Percentiles rank a stretch among this genome's conserved stretches.
Conservation (phyloP, 495 filamentous ascomycete species). For the Astrocystis sublimbata region DNA sequence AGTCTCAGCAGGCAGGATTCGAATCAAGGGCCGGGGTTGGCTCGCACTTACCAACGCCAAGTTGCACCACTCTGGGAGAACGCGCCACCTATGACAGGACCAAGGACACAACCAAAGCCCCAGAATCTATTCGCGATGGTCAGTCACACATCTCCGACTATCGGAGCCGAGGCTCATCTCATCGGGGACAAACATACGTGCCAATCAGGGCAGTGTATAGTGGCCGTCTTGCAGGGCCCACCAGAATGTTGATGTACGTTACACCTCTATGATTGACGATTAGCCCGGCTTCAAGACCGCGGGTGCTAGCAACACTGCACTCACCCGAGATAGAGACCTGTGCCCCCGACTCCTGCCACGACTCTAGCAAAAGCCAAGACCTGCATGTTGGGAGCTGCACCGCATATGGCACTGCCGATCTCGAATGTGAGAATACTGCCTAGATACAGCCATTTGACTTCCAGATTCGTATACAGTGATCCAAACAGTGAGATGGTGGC, state of each 20-base stretch:
- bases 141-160: background rate
- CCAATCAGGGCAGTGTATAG: background rate
- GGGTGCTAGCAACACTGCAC: background rate
- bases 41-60: background rate
- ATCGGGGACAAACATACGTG: background rate
- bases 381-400: background rate
- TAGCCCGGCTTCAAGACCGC: background rate
- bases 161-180: background rate
- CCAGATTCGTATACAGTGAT: background rate
- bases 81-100: background rate
- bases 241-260: background rate
- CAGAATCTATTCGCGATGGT: background rate
- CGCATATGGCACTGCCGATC: background rate
- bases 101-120: background rate
- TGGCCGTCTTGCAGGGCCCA: background rate
- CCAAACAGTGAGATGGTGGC: background rate
- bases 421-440: background rate
- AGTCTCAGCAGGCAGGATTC: background rate
- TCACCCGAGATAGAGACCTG: background rate
- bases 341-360: background rate
- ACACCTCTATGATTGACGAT: background rate
- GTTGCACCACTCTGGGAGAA: background rate
- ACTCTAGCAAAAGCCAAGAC: background rate
- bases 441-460: background rate
- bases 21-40: background rate